Base-by-base conservation (phyloP, 2,329 filamentous ascomycete species). In the Penicillium sp. region DNA sequence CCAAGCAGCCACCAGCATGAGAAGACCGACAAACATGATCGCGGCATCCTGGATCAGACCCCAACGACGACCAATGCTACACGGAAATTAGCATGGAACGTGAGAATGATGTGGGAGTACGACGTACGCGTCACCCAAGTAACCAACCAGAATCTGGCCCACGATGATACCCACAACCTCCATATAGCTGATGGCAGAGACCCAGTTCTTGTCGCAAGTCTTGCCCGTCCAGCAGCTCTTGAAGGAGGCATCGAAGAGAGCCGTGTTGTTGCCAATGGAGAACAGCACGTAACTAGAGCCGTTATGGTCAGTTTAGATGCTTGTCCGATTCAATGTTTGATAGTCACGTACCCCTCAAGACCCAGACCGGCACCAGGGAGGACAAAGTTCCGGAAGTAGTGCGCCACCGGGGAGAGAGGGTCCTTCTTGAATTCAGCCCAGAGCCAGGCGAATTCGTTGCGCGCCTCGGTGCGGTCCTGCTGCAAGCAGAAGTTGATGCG, bases 121-220 rank as follows among this genome's bases (percentile, higher is more conserved):
- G 19, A 43, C 75, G 60, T 75, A 81, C 82, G 85, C 88, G 73
- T 90, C 87, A 80, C 87, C 87, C 50, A 89, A 80, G 78, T 95
- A 81, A 77, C 94, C 94, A 64, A 98, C 93, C n/a, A 89, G 81
- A 57, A 95, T 87, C 78, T 98, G 94, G 68, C 92, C 93, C 64
- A 94, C 86, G 80, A 97, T 97, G 79, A 97, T 97, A 79, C 94
- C 94, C 65, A 89, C 84, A 68, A 97, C 91, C 74, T 98, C 94
- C 51, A 98, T 87, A 71, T 97, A 97, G 37, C 92, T 91, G 54
- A 97, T 87, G 46, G 91, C 85, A 59, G 89, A 84, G 39, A 94
- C 79, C 94, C 93, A 97, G 66, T 90, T 90, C 65, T 84, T 76
- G 72, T 86, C 85, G 81, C 94, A 97, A 35, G 85, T 87, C 2